Conservation (phyloP, 371 early-diverging fungal genomes). For the Apophysomyces elegans region DNA sequence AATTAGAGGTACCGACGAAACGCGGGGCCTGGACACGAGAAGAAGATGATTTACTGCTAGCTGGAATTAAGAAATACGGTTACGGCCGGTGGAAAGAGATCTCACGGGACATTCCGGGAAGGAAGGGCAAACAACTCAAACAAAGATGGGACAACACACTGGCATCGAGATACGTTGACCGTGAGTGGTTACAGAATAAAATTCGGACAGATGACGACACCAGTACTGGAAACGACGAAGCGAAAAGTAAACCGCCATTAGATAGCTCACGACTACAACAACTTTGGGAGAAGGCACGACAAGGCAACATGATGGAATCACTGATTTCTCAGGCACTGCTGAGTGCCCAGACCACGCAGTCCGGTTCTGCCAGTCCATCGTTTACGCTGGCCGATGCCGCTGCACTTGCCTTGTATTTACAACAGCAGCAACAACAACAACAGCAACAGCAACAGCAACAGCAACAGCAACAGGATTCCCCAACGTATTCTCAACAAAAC, state of each 20-base stretch:
- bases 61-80: conserved; percentile 47
- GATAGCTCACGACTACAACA: background rate
- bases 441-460: conserved; percentile 10
- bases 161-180: conserved; percentile 49
- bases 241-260: background rate
- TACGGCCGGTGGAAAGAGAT: conserved; percentile 56
- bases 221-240: conserved; percentile 8
- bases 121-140: conserved; percentile 51
- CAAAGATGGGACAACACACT: conserved; percentile 53
- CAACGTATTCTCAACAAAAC: background rate
- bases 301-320: background rate
- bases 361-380: background rate
- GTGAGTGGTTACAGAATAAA: conserved; percentile 43
- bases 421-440: conserved; percentile 17
- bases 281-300: conserved; percentile 4
- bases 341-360: background rate
- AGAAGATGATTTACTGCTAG: conserved; percentile 47
- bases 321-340: background rate
- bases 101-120: conserved; percentile 39
- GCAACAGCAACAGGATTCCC: conserved; percentile 1
- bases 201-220: conserved; percentile 21
- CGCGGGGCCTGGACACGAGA: conserved; percentile 47
- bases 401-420: conserved; percentile 16
- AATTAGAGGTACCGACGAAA: conserved; percentile 12
- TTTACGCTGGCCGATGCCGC: conserved; percentile 16